Base-by-base conservation (phyloP, 495 filamentous ascomycete genomes). In the Sphaerosporella brunnea region DNA sequence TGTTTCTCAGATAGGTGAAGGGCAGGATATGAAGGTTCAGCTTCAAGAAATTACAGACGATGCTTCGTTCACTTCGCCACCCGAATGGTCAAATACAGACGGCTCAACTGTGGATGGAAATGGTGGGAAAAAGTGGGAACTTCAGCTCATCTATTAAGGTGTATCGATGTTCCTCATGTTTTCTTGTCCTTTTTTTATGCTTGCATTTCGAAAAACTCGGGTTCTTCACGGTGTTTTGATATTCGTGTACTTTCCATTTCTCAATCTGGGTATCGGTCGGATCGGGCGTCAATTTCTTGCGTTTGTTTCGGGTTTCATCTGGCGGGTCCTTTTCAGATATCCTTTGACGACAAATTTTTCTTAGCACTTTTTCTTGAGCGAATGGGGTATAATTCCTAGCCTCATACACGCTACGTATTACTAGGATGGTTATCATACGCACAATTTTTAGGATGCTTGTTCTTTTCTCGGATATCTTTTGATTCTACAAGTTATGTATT, bases 1-100 rank as follows among this genome's bases (percentile, higher is more conserved):
- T 23, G 76, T 97, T 16, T 73, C 73, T n/a, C 80, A 86, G 61
- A 69, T 96, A 13, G 70, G 77, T 0, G 90, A 97, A 64, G 85
- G 87, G 5, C 84, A 95, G 58, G 88, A 94, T 56, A 87, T 97
- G 78, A 70, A 72, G 24, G 73, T 72, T 44, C 53, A 61, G 32
- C 51, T 54, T 15, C 34, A 54, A 1, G 58, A 60, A 30, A 54
- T 61, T 10, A 48, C 41, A 5, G 58, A 61, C 30, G 58, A 60
- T 15, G 53, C 56, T 7, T 42, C 49, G 1, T 55, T 55, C 23
- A 37, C 55, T 34, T 56, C 53, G 3, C 50, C 53, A 9, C 53
- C 64, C 45, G 60, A 63, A 42, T 45, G 51, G 49, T 52, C 44
- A 15, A 55, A 49, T 36, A 49, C 51, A 19, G 58, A 64, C 23